These are phyloP conservation scores for Penicillium sp. DNA, from an alignment of 2,329 filamentous ascomycete genomes.

Conservation along the genomic window DNA sequence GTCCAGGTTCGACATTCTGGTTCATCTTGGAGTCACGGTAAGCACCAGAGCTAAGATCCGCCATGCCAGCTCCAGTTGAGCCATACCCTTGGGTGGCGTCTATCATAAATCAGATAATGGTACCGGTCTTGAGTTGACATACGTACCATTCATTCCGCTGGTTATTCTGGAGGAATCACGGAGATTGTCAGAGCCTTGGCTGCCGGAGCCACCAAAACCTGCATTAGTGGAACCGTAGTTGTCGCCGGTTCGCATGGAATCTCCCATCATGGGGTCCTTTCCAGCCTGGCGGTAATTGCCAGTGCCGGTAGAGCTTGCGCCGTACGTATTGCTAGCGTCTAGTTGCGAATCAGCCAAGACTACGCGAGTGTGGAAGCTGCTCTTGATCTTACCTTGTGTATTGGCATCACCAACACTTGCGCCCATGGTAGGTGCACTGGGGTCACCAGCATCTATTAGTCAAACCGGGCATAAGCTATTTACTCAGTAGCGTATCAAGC, in stretches of 20 bases:
- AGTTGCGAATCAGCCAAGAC: neutral
- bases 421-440: too few relatives aligned
- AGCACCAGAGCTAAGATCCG: neutral
- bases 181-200: conserved; percentile 1
- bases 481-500: neutral
- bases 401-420: neutral
- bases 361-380: neutral
- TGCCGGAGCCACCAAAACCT: conserved; percentile 8
- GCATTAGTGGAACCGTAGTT: conserved; percentile 6
- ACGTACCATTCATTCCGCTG: neutral
- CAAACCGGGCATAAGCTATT: neutral
- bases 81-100: neutral
- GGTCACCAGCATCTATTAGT: conserved; percentile 5
- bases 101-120: neutral
- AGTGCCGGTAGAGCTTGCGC: neutral
- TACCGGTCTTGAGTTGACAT: neutral
- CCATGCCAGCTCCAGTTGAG: neutral
- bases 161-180: conserved; percentile 5
- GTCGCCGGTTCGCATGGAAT: neutral
- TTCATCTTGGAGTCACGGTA: neutral
- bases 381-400: conserved; percentile 1
- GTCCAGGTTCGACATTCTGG: neutral
- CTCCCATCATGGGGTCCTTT: neutral
- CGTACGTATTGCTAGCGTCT: conserved; percentile 5
- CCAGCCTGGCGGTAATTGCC: neutral